phyloP scores from a whole-genome alignment of 2,329 filamentous ascomycete species.

The Cladosporium sp. region DNA sequence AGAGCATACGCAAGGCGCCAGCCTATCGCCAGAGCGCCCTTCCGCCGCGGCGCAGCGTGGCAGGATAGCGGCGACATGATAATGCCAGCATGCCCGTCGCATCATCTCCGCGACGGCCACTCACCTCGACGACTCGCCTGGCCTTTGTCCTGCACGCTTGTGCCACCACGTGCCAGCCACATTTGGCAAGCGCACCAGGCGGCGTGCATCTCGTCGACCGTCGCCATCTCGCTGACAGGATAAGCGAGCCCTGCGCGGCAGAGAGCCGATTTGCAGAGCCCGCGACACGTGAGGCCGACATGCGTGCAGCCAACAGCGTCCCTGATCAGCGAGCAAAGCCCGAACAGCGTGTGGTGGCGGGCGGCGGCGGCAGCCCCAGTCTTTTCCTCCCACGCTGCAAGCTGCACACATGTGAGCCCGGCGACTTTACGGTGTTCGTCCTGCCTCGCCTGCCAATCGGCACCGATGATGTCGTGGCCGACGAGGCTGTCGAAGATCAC shows the following conservation, averaged over 20 bases:
- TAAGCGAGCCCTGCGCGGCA: constrained; percentile 3
- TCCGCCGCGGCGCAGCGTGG: too few species aligned
- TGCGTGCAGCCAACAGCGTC: too few species aligned
- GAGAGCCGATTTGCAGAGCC: neutral
- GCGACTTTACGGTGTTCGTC: neutral
- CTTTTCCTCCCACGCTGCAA: neutral
- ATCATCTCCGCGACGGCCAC: neutral
- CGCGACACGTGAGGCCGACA: neutral
- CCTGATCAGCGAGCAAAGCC: neutral
- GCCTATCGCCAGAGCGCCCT: too few species aligned
- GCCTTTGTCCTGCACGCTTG: neutral
- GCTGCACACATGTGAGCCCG: neutral
- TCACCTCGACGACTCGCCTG: neutral
- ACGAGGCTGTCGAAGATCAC: neutral
- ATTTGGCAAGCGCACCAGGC: neutral
- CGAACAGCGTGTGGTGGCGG: neutral
- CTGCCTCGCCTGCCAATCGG: neutral
- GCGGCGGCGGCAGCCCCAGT: neutral
- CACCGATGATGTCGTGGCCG: neutral
- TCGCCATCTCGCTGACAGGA: neutral
- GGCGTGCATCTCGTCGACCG: neutral
- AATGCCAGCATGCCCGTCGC: neutral
- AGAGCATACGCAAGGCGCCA: too few species aligned
- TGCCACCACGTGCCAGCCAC: neutral
- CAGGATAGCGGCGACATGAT: neutral